Evolutionary conservation across 148 eudicot genomes (phyloP).

Genomic region (Gaultheria prostrata): DNA sequence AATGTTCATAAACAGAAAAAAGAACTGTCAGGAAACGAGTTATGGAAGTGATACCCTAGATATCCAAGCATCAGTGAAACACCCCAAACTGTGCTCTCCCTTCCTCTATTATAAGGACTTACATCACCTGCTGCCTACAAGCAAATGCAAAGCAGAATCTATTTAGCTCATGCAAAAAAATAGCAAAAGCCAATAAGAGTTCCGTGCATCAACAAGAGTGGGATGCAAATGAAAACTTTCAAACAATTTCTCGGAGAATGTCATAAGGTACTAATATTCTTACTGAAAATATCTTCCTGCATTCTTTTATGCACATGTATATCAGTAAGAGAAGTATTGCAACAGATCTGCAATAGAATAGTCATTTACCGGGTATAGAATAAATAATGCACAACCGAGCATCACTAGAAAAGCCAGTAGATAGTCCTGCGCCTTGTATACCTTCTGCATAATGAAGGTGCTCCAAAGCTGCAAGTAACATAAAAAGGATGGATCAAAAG

Average conservation of each 20-base stretch:
- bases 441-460: slow-evolving; percentile 87
- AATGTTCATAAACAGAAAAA: slow-evolving; percentile 1
- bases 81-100: slow-evolving; percentile 95
- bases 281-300: not conserved
- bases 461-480: slow-evolving; percentile 75
- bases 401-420: slow-evolving; percentile 76
- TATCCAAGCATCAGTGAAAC: slow-evolving; percentile 96
- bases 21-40: not conserved
- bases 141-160: slow-evolving; percentile 13
- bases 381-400: slow-evolving; percentile 79
- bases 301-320: not conserved
- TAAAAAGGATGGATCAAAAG: not conserved
- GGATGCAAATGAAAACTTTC: not conserved
- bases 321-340: not conserved
- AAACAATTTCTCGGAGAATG: not conserved
- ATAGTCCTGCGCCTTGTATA: slow-evolving; percentile 84
- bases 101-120: slow-evolving; percentile 75
- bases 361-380: slow-evolving; percentile 71
- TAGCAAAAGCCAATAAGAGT: not conserved
- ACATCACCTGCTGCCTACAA: slow-evolving; percentile 77
- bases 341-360: not conserved
- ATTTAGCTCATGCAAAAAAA: not conserved
- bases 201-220: not conserved
- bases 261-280: not conserved
- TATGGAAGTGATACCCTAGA: slow-evolving; percentile 64